These are phyloP conservation scores for Urochloa ruziziensis DNA, from an alignment of 176 grass and related monocot genomes.

Conservation along the genomic window DNA sequence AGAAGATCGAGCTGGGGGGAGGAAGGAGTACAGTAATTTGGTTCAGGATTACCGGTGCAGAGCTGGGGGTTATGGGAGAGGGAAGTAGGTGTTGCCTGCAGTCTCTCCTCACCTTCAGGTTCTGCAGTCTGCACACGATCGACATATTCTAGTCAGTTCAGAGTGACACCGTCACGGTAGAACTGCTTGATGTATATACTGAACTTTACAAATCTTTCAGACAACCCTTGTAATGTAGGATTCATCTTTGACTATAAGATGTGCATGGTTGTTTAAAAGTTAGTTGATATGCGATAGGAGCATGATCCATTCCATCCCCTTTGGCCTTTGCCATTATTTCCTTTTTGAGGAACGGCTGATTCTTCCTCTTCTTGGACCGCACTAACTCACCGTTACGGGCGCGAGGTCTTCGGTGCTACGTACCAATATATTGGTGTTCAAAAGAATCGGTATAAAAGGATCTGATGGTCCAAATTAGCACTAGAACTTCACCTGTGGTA, in stretches of 20 bases:
- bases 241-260: background rate
- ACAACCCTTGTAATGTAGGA: background rate
- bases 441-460: too few relatives aligned
- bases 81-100: slow-evolving; percentile 95
- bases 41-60: slow-evolving; percentile 13
- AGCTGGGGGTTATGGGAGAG: slow-evolving; percentile 60
- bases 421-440: too few relatives aligned
- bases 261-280: background rate
- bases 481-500: too few relatives aligned
- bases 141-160: background rate
- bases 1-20: background rate
- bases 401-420: too few relatives aligned
- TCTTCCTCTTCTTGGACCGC: too few relatives aligned
- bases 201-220: background rate
- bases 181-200: slow-evolving; percentile 22
- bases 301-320: background rate
- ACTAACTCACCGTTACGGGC: too few relatives aligned
- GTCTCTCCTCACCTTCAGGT: slow-evolving; percentile 58
- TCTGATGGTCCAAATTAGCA: too few relatives aligned
- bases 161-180: slow-evolving; percentile 8
- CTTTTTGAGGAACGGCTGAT: too few relatives aligned
- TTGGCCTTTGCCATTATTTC: background rate
- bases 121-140: slow-evolving; percentile 36
- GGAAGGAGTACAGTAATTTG: slow-evolving; percentile 1
- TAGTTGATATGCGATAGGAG: background rate